These are phyloP conservation scores for Microcera coccophila DNA, from an alignment of 2,329 filamentous ascomycete genomes.

Conservation along the genomic window DNA sequence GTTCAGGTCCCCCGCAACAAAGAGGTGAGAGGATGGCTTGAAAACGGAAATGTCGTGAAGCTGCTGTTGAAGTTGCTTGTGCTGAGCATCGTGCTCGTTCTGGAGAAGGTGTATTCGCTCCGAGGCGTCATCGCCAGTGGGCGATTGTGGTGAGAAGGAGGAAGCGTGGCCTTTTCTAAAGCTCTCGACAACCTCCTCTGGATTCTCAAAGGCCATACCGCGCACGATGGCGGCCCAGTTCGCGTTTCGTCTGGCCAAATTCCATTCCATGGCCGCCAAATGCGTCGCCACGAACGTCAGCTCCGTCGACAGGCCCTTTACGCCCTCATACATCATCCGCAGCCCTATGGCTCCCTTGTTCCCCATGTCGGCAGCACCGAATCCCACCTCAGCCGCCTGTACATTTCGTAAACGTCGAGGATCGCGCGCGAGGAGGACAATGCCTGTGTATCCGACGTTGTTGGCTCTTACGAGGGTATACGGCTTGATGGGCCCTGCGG, in stretches of 20 bases:
- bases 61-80: conserved; percentile 37
- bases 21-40: conserved; percentile 69
- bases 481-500: conserved; percentile 31
- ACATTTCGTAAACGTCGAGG: conserved; percentile 58
- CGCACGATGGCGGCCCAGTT: conserved; percentile 87
- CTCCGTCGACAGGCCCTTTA: conserved; percentile 46
- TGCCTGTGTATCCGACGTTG: conserved; percentile 83
- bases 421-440: conserved; percentile 77
- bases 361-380: conserved; percentile 83
- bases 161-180: conserved; percentile 3
- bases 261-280: conserved; percentile 82
- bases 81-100: conserved; percentile 33
- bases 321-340: conserved; percentile 56
- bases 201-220: conserved; percentile 69
- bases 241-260: conserved; percentile 68
- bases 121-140: conserved; percentile 21
- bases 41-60: conserved; percentile 66
- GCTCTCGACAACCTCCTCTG: conserved; percentile 36
- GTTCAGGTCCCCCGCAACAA: conserved; percentile 89
- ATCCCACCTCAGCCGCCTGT: conserved; percentile 77
- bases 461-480: conserved; percentile 69
- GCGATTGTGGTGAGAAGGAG: conserved; percentile 18
- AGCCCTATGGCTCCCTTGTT: conserved; percentile 92
- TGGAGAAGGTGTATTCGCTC: conserved; percentile 33
- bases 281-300: conserved; percentile 87